These are phyloP conservation scores for Eremochloa ophiuroides DNA, from an alignment of 176 grass and related monocot species.

Conservation along the genomic window DNA sequence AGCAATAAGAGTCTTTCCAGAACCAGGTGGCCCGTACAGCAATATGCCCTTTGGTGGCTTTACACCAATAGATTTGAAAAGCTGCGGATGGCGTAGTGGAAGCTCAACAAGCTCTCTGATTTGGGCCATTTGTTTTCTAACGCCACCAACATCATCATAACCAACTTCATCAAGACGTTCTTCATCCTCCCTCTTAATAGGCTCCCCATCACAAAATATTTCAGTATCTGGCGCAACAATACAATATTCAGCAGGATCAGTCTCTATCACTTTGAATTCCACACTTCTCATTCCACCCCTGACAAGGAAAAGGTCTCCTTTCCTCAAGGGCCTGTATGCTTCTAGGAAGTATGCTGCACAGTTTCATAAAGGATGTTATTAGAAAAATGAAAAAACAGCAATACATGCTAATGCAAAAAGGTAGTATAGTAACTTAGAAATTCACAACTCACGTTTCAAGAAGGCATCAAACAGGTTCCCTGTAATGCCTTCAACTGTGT, in stretches of 20 bases:
- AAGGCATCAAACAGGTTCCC: constrained; percentile 69
- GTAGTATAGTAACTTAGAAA: not conserved
- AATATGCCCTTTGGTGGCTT: constrained; percentile 82
- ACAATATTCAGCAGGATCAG: constrained; percentile 72
- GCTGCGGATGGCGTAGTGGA: constrained; percentile 70
- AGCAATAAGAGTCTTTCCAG: constrained; percentile 79
- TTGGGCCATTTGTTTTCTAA: constrained; percentile 86
- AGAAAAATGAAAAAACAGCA: not conserved
- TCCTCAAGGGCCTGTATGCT: constrained; percentile 64
- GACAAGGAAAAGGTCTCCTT: constrained; percentile 83
- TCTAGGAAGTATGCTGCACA: constrained; percentile 85
- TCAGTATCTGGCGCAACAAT: constrained; percentile 81
- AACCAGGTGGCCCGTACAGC: constrained; percentile 72
- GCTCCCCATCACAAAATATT: constrained; percentile 79
- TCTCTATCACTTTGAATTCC: constrained; percentile 81
- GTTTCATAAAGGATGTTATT: not conserved
- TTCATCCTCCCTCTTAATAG: constrained; percentile 82
- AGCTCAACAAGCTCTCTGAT: constrained; percentile 86
- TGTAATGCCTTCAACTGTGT: constrained; percentile 68
- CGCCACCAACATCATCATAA: constrained; percentile 85
- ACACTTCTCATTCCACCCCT: constrained; percentile 83
- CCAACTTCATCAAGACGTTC: constrained; percentile 81
- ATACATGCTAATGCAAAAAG: not conserved
- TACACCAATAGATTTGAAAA: constrained; percentile 84
- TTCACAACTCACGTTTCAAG: constrained; percentile 53